These are phyloP conservation scores for Saccharomyces uvarum DNA, from an alignment of 1,139 yeast genomes.

Conservation along the genomic window DNA sequence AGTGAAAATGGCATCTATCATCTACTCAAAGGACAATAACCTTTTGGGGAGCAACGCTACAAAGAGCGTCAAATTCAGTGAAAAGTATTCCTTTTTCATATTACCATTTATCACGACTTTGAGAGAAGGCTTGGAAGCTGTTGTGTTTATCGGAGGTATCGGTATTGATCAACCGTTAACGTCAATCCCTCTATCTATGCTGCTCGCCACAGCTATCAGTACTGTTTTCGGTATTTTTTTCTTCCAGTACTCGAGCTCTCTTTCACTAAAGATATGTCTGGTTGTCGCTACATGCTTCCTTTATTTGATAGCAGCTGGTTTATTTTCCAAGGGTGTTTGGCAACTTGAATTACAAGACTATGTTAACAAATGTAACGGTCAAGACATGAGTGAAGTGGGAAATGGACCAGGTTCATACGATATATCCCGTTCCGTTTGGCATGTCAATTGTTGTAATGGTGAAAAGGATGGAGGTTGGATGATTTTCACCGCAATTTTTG, in stretches of 20 bases:
- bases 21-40: slow-evolving; percentile 36
- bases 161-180: slow-evolving; percentile 68
- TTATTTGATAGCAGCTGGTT: slow-evolving; percentile 81
- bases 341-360: slow-evolving; percentile 67
- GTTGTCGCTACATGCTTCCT: slow-evolving; percentile 78
- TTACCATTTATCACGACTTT: slow-evolving; percentile 78
- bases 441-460: slow-evolving; percentile 94
- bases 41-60: slow-evolving; percentile 14
- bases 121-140: slow-evolving; percentile 90
- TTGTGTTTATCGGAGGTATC: slow-evolving; percentile 85
- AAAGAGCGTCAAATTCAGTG: slow-evolving; percentile 34
- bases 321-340: slow-evolving; percentile 88
- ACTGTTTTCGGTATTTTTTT: slow-evolving; percentile 54
- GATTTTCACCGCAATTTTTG: slow-evolving; percentile 81
- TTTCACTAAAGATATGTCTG: slow-evolving; percentile 74
- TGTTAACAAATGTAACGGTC: slow-evolving; percentile 63
- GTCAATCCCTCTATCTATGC: slow-evolving; percentile 76
- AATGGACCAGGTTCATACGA: slow-evolving; percentile 94
- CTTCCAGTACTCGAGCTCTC: slow-evolving; percentile 69
- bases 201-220: slow-evolving; percentile 65
- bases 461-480: slow-evolving; percentile 89
- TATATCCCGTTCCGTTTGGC: slow-evolving; percentile 76
- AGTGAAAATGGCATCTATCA: slow-evolving; percentile 73
- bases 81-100: slow-evolving; percentile 70
- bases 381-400: slow-evolving; percentile 84